Percentiles rank a stretch among this genome's conserved stretches.
phyloP scores from a whole-genome alignment of 768 basidiomycete genomes.

The Megacollybia marginata region DNA sequence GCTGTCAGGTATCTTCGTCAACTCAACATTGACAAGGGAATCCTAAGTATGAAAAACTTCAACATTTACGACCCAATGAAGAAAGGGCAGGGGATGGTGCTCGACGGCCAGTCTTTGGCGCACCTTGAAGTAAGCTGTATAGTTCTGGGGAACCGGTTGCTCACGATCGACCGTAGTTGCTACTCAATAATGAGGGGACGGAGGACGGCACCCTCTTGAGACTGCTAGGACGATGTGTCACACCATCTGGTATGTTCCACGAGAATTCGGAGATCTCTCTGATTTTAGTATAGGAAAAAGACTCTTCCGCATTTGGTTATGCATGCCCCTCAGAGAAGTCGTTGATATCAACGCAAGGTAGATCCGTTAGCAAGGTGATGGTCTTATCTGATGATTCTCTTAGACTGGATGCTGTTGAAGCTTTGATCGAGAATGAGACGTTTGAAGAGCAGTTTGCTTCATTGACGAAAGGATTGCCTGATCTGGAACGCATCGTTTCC shows the following conservation, averaged over 20 bases:
- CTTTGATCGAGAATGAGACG: conserved; percentile 71
- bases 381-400: neutral
- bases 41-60: conserved; percentile 95
- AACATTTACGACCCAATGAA: conserved; percentile 96
- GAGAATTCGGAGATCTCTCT: neutral
- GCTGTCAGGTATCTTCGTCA: conserved; percentile 71
- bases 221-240: conserved; percentile 76
- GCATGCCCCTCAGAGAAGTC: conserved; percentile 79
- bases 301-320: conserved; percentile 95
- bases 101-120: conserved; percentile 93
- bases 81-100: conserved; percentile 71
- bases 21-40: conserved; percentile 92
- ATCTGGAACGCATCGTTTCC: conserved; percentile 89
- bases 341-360: conserved; percentile 86
- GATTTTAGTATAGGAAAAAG: conserved; percentile 64
- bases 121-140: conserved; percentile 73
- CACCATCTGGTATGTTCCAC: conserved; percentile 68
- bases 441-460: conserved; percentile 73
- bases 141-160: neutral
- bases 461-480: conserved; percentile 77
- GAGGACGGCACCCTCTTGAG: conserved; percentile 85
- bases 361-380: conserved; percentile 10
- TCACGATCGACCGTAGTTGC: conserved; percentile 37
- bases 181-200: conserved; percentile 90
- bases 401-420: conserved; percentile 92